A percentile compares a stretch with the other conserved stretches of the same genome.
Conservation (phyloP, 805 yeast genomes). For the Ogataea polymorpha region DNA sequence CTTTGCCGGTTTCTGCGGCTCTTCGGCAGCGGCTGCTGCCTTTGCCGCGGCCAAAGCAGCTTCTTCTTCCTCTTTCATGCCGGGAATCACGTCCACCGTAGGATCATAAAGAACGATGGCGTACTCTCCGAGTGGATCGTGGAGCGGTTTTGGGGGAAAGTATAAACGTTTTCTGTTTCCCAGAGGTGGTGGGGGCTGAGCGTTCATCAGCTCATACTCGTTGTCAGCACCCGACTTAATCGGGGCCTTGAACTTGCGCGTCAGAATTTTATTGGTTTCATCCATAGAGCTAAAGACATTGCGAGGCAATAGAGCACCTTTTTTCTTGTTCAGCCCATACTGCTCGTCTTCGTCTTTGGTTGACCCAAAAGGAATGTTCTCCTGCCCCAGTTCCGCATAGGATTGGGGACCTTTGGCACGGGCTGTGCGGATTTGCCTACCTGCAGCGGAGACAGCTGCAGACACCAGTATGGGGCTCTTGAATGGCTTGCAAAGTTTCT, state of each 20-base stretch:
- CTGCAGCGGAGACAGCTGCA: conserved; percentile 14
- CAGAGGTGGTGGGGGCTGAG: conserved; percentile 67
- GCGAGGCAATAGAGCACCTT: conserved; percentile 62
- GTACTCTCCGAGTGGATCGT: conserved; percentile 89
- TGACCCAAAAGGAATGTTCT: conserved; percentile 30
- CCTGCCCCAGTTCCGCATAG: conserved; percentile 38
- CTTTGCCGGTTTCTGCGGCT: conserved; percentile 22
- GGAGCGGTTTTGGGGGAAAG: conserved; percentile 86
- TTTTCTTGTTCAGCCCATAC: conserved; percentile 35
- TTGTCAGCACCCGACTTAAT: conserved; percentile 41
- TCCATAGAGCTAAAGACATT: conserved; percentile 42
- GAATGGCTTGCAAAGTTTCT: conserved; percentile 62
- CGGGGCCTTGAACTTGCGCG: conserved; percentile 60
- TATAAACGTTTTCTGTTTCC: conserved; percentile 73
- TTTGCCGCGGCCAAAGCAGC: conserved; percentile 6
- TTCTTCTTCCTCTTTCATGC: conserved; percentile 28
- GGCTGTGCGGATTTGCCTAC: conserved; percentile 24
- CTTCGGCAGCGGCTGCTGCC: conserved; percentile 14
- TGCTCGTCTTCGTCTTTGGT: conserved; percentile 30
- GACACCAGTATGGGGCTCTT: conserved; percentile 51
- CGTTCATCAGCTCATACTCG: conserved; percentile 25
- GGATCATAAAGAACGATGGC: conserved; percentile 96
- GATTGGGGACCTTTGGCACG: conserved; percentile 36
- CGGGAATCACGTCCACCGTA: conserved; percentile 63
- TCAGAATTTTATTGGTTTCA: conserved; percentile 39